Evolutionary conservation across 805 yeast genomes (phyloP), one percentile per base, ranked within the genome.

Genomic region (Huiozyma naganishii): DNA sequence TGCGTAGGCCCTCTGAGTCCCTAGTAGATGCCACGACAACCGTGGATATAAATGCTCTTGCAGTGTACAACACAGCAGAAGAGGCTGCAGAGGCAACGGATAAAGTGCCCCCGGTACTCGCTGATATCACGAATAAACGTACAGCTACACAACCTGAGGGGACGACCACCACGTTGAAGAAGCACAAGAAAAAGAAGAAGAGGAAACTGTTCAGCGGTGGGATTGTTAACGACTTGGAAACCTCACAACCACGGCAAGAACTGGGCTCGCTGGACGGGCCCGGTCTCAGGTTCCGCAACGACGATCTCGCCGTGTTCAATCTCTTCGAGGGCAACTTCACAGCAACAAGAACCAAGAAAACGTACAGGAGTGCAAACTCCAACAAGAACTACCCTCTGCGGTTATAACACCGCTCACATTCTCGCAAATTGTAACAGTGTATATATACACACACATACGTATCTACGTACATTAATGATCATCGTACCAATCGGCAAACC

Each of bases 1-100:
- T 81, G 80, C 72, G 94, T 55, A 69, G 90, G 50, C 77, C 76
- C 32, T 68, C 79, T 0, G 80, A 67, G 29, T 69, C 71, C 48
- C 64, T 79, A 37, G 76, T 76, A 3, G 84, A 77, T 58, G 88
- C 88, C 1, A 76, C 80, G 1, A 66, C 70, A 2, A 49, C 59
- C 28, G 53, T 55, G 3, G 57, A 62, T 51, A 57, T 65, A 17
- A 65, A 66, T 29, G 65, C 59, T 41, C 46, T 54, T 10, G 61
- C 61, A 43, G 65, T 64, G n/a, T 47, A 33, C 23, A 30, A 30
- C n/a, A 30, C 33, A 8, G 23, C 23, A 17, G 23, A 17, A 17
- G 23, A 17, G 23, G 23, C 23, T 17, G 23, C 4, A 17, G 23
- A 17, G 23, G 39, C 3, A 41, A 47, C 23, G 45, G 43, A 30